Base-by-base conservation (phyloP, 2,329 filamentous ascomycete genomes). In the Elsinoe arachidis region DNA sequence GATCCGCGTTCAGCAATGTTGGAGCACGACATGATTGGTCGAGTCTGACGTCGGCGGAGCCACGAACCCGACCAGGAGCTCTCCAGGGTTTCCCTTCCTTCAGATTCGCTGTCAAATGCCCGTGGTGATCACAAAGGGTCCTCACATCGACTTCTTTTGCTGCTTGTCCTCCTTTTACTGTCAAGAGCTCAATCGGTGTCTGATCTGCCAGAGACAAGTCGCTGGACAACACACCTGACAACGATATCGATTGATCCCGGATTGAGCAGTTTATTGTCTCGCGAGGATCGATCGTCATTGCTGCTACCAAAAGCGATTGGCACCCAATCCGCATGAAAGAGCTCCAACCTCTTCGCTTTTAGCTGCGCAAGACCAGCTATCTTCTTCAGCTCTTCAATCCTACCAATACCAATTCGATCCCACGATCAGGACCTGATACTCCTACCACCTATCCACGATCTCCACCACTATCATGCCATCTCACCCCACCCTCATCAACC, bases 401-500 rank as follows among this genome's bases (percentile, higher is more conserved):
- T 30, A 30, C 26, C 26, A 30, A 30, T 30, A 30, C 26, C 26
- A 30, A 30, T 30, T 26, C 23, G 6, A 26, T 3, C 6, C 23
- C 23, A 26, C 23, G 6, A 38, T 9, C 37, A 39, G 37, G 12
- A 19, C 5, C 26, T 30, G 5, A 5, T n/a, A 35, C 21, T 15
- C 4, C 21, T 17, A 26, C 12, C 17, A 26, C 11, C 19, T 10
- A 19, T 14, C 35, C 34, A 5, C 7, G 2, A 15, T 14, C 51
- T 23, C 15, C 37, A 21, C 52, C 39, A 43, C 58, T 60, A 63
- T 57, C 43, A 72, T 71, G 69, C 67, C 66, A 5, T 65, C 66
- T 61, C 70, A 79, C 62, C 86, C 85, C 19, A 91, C 86, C 59
- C 74, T 92, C 61, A 91, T 92, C 77, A 90, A 91, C 70, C 80